These are phyloP conservation scores for Penicillium sp. DNA, from an alignment of 2,329 filamentous ascomycete species.

Conservation along the genomic window DNA sequence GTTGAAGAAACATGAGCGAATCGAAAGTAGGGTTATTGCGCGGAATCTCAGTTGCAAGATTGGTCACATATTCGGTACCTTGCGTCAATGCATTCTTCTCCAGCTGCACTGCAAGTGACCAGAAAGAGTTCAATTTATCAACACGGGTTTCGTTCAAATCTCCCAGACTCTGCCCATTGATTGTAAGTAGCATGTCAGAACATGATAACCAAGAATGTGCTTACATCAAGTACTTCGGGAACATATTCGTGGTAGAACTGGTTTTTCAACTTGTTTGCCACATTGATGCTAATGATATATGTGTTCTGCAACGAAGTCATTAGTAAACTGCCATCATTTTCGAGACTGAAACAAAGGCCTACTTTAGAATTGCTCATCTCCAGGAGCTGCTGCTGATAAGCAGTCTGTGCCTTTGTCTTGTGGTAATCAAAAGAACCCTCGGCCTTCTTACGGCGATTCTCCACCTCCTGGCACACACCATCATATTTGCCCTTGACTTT, in stretches of 20 bases:
- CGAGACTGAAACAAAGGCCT: slow-evolving; percentile 1
- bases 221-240: slow-evolving; percentile 84
- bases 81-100: slow-evolving; percentile 75
- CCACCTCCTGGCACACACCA: slow-evolving; percentile 85
- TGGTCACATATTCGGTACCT: slow-evolving; percentile 67
- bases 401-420: slow-evolving; percentile 83
- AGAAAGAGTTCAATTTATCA: slow-evolving; percentile 76
- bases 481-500: slow-evolving; percentile 95
- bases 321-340: background rate
- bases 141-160: slow-evolving; percentile 89
- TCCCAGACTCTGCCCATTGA: slow-evolving; percentile 62
- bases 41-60: slow-evolving; percentile 74
- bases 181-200: slow-evolving; percentile 13
- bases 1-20: slow-evolving; percentile 95
- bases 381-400: slow-evolving; percentile 84
- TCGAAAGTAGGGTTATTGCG: slow-evolving; percentile 86
- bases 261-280: slow-evolving; percentile 96
- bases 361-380: slow-evolving; percentile 95
- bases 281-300: slow-evolving; percentile 94
- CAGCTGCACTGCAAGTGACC: slow-evolving; percentile 73
- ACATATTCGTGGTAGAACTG: slow-evolving; percentile 97
- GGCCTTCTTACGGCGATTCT: slow-evolving; percentile 89
- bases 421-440: slow-evolving; percentile 83
- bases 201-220: slow-evolving; percentile 16
- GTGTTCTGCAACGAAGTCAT: slow-evolving; percentile 59